Conservation (phyloP, 352 stramenopile genomes). For the Phytopythium chamaehyphon region DNA sequence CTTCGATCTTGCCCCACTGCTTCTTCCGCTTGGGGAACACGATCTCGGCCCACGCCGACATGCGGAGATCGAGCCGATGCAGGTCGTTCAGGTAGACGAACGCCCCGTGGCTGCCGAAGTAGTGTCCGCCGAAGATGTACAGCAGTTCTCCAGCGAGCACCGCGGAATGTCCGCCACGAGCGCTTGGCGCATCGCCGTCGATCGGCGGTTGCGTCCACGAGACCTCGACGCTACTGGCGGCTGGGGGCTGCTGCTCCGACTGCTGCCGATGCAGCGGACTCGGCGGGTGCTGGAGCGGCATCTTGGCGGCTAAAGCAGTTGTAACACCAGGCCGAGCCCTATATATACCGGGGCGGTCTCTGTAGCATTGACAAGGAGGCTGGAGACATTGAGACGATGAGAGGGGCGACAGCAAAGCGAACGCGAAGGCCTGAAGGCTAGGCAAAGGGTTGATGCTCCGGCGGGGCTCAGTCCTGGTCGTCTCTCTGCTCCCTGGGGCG, state of each 20-base stretch:
- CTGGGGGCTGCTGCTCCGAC: conserved; percentile 7
- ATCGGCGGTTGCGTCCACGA: conserved; percentile 54
- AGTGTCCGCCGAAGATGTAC: conserved; percentile 88
- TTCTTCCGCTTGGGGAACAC: conserved; percentile 29
- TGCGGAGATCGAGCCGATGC: conserved; percentile 83
- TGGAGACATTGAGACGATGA: no score
- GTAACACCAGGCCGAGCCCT: no score
- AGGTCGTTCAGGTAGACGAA: conserved; percentile 92
- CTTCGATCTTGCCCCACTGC: conserved; percentile 8
- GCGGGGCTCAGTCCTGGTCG: no score
- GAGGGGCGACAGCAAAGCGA: no score
- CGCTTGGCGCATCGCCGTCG: conserved; percentile 46
- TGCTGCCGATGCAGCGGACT: conserved; percentile 5
- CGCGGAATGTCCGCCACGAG: conserved; percentile 65
- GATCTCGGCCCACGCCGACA: conserved; percentile 69
- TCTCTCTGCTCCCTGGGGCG: conserved; percentile 3
- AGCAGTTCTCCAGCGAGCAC: conserved; percentile 77
- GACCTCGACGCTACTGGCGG: conserved; percentile 45
- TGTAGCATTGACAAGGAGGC: background rate
- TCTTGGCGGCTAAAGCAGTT: background rate
- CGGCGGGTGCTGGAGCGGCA: background rate
- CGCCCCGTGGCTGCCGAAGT: conserved; percentile 73
- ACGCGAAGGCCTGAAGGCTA: no score
- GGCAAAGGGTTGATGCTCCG: no score
- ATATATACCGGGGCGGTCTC: no score